Percentiles rank a stretch among this genome's conserved stretches.
phyloP scores from a whole-genome alignment of 306 rosid genomes.

The Lotus japonicus region DNA sequence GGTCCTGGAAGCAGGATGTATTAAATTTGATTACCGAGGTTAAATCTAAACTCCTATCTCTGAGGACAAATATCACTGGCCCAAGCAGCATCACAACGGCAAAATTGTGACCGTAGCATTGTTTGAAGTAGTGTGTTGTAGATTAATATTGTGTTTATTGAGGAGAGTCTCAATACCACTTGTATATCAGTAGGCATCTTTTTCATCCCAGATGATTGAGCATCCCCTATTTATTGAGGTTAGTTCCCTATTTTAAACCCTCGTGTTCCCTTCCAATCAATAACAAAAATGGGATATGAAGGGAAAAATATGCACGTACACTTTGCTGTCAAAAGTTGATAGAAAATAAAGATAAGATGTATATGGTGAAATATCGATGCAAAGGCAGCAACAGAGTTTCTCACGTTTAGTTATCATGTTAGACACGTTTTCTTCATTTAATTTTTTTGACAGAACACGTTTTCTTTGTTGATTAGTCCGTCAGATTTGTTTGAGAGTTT shows the following conservation, averaged over 20 bases:
- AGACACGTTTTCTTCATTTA: background rate
- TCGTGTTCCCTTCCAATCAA: background rate
- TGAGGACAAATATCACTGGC: slow-evolving; percentile 15
- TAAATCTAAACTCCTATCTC: slow-evolving; percentile 37
- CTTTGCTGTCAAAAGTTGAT: background rate
- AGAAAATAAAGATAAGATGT: background rate
- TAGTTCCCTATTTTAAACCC: background rate
- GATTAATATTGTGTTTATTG: background rate
- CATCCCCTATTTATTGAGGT: background rate
- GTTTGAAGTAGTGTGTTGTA: slow-evolving; percentile 2
- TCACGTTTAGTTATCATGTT: background rate
- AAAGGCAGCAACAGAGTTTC: background rate
- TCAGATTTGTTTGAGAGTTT: no score
- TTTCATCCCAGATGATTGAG: background rate
- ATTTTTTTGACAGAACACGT: no score
- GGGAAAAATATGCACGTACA: slow-evolving; percentile 1
- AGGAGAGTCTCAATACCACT: slow-evolving; percentile 12
- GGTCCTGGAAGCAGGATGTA: slow-evolving; percentile 85
- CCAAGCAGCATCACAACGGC: slow-evolving; percentile 33
- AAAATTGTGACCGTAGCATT: slow-evolving; percentile 25
- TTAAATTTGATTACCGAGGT: slow-evolving; percentile 26
- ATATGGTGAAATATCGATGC: background rate
- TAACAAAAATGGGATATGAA: background rate
- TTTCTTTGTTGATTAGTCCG: no score
- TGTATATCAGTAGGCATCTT: slow-evolving; percentile 19